Evolutionary conservation across 805 yeast genomes (phyloP).

Genomic region (Teunomyces gatunensis): DNA sequence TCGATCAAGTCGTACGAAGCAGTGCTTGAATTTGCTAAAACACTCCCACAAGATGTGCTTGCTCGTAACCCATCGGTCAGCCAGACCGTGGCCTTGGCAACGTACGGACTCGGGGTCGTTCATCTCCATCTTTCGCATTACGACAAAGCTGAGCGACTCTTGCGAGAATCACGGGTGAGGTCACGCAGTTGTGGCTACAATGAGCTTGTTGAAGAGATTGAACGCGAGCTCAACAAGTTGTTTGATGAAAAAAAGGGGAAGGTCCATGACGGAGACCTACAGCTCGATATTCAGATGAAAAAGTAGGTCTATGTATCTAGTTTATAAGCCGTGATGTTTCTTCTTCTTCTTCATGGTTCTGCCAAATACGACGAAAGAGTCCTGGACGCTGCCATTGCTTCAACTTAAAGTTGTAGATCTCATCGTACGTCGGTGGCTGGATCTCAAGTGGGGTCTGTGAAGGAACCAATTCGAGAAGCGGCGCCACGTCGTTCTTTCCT

Average conservation of each 20-base stretch:
- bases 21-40: conserved; percentile 31
- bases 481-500: not conserved
- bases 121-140: conserved; percentile 57
- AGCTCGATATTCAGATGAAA: conserved; percentile 25
- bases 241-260: conserved; percentile 29
- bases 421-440: conserved; percentile 34
- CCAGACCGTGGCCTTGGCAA: conserved; percentile 74
- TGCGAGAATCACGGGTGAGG: conserved; percentile 67
- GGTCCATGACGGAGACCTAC: conserved; percentile 14
- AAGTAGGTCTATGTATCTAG: conserved; percentile 4
- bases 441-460: conserved; percentile 25
- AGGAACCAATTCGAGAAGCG: not conserved
- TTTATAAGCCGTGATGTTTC: conserved; percentile 2
- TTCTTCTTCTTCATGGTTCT: not conserved
- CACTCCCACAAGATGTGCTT: conserved; percentile 25
- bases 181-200: conserved; percentile 66
- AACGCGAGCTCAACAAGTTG: conserved; percentile 60
- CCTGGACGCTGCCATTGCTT: conserved; percentile 15
- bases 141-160: conserved; percentile 54
- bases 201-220: conserved; percentile 62
- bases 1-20: conserved; percentile 35
- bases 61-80: conserved; percentile 33
- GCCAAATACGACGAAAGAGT: not conserved
- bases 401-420: conserved; percentile 24
- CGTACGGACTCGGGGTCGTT: conserved; percentile 83